phyloP scores from a whole-genome alignment of 2,329 filamentous ascomycete genomes.

The Alternaria sp. region DNA sequence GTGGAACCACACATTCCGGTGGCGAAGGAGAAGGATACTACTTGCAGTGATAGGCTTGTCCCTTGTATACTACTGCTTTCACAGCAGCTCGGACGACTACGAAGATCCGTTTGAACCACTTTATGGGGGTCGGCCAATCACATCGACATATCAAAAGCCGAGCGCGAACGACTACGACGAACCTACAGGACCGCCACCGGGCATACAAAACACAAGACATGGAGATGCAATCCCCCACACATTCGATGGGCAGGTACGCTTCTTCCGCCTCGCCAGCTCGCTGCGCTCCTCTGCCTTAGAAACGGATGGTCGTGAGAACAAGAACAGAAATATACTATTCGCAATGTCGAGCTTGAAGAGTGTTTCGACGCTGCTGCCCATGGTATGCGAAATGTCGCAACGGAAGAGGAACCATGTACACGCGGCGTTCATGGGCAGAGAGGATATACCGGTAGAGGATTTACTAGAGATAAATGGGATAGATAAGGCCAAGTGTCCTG shows the following conservation, averaged over 20 bases:
- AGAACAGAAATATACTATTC: constrained; percentile 79
- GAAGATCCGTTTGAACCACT: constrained; percentile 1
- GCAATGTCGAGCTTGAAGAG: constrained; percentile 78
- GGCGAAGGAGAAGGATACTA: constrained; percentile 61
- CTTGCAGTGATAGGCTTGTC: constrained; percentile 52
- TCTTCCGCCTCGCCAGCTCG: constrained; percentile 69
- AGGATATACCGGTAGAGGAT: constrained; percentile 72
- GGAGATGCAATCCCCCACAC: constrained; percentile 31
- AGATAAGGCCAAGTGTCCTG: constrained; percentile 69
- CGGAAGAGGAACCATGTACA: constrained; percentile 78
- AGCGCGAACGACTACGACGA: constrained; percentile 23
- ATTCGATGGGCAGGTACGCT: constrained; percentile 76
- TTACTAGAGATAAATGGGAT: constrained; percentile 82
- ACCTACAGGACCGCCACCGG: constrained; percentile 41
- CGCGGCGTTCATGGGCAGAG: constrained; percentile 78
- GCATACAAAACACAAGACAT: constrained; percentile 27
- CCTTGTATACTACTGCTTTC: constrained; percentile 69
- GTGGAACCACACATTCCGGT: constrained; percentile 46
- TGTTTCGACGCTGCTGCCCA: constrained; percentile 74
- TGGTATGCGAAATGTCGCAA: constrained; percentile 85
- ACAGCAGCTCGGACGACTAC: constrained; percentile 33
- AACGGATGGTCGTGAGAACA: constrained; percentile 60
- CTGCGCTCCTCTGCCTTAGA: constrained; percentile 65
- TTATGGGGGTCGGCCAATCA: constrained; percentile 15
- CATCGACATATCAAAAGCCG: constrained; percentile 21